phyloP scores from a whole-genome alignment of 306 rosid species.

The Astragalus glycyphyllos region DNA sequence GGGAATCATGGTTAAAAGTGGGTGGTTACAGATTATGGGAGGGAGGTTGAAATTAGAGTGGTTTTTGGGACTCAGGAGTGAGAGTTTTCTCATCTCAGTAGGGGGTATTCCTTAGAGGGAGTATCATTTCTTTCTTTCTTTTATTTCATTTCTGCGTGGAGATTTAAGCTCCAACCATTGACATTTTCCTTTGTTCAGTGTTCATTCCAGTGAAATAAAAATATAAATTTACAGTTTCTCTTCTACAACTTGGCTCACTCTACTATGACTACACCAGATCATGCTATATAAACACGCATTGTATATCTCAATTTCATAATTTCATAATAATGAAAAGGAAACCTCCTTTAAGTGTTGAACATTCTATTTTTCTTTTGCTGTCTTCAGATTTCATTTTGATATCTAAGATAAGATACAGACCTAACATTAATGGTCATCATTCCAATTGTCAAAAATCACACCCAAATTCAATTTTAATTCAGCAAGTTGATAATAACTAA shows the following conservation, averaged over 20 bases:
- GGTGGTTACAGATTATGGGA: no score
- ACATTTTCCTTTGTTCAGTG: no score
- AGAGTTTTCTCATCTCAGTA: no score
- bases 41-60: no score
- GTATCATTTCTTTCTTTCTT: no score
- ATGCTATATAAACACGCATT: neutral
- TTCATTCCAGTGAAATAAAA: no score
- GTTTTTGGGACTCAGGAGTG: no score
- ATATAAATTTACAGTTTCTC: no score
- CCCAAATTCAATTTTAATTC: conserved; percentile 23
- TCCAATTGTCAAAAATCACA: neutral
- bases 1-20: no score
- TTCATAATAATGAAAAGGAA: neutral
- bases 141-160: no score
- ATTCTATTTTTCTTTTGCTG: neutral
- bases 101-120: no score
- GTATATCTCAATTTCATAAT: neutral
- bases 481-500: neutral
- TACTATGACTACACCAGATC: neutral
- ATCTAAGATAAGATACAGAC: neutral
- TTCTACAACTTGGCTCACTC: neutral
- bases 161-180: no score
- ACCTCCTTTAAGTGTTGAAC: neutral
- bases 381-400: neutral
- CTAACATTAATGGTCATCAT: neutral